Percentiles rank a stretch among this genome's conserved stretches.
Evolutionary conservation across 169 alveolate species (phyloP).

Genomic region (Perkinsus chesapeaki): DNA sequence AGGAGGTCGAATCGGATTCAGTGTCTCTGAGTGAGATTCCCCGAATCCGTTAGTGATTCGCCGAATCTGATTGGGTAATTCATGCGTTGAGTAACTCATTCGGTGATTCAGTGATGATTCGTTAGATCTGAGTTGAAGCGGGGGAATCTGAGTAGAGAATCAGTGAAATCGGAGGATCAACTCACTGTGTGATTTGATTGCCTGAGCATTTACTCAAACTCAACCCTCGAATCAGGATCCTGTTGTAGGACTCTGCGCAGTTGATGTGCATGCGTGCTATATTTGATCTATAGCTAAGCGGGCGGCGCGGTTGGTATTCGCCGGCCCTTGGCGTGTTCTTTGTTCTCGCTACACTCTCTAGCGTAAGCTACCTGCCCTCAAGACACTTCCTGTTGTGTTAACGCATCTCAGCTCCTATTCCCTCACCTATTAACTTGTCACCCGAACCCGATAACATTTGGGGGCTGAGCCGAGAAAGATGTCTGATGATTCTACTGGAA

Average conservation of each 20-base stretch:
- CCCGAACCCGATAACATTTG: background rate
- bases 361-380: background rate
- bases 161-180: too few relatives aligned
- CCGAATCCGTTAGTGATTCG: too few relatives aligned
- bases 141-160: too few relatives aligned
- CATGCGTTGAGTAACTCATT: too few relatives aligned
- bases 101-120: too few relatives aligned
- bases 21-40: too few relatives aligned
- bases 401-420: background rate
- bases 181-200: too few relatives aligned
- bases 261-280: background rate
- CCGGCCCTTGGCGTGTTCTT: background rate
- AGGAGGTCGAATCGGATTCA: too few relatives aligned
- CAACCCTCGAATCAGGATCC: too few relatives aligned
- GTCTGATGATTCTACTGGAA: background rate
- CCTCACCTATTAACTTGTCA: background rate
- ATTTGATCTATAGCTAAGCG: background rate
- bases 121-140: too few relatives aligned
- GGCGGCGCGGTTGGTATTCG: background rate
- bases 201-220: too few relatives aligned
- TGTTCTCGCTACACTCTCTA: background rate
- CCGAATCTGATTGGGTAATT: too few relatives aligned
- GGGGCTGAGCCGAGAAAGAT: background rate
- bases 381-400: background rate
- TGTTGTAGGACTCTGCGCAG: background rate